Conservation (phyloP, 345 rosid species). For the Mangifera indica region DNA sequence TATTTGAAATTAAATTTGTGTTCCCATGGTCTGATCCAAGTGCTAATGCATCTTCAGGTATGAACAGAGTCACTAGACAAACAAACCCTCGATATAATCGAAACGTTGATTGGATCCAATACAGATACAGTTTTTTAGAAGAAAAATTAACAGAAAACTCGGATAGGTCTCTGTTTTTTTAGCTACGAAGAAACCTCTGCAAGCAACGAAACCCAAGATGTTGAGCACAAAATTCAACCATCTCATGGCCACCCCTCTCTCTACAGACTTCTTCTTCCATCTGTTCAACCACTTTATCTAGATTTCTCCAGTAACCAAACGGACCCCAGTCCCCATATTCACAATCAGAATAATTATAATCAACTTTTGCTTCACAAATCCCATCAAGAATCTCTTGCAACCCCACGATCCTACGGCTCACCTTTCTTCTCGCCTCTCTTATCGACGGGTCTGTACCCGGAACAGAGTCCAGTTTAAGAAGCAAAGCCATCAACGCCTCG, state of each 20-base stretch:
- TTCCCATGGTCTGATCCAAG: no score
- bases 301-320: constrained; percentile 25
- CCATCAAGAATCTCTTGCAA: constrained; percentile 82
- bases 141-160: background rate
- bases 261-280: constrained; percentile 63
- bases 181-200: constrained; percentile 70
- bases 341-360: constrained; percentile 4
- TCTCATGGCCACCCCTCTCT: constrained; percentile 77
- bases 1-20: no score
- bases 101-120: no score
- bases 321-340: constrained; percentile 16
- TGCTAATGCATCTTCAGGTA: no score
- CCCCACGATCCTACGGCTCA: constrained; percentile 77
- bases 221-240: constrained; percentile 82
- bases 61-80: no score
- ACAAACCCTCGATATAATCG: no score
- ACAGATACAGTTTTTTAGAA: background rate
- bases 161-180: constrained; percentile 9
- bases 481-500: constrained; percentile 76
- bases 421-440: constrained; percentile 83
- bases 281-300: constrained; percentile 57
- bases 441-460: constrained; percentile 69
- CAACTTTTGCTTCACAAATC: constrained; percentile 41
- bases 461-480: constrained; percentile 75
- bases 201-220: constrained; percentile 85